Conservation (phyloP, 306 rosid genomes). For the Purshia tridentata region DNA sequence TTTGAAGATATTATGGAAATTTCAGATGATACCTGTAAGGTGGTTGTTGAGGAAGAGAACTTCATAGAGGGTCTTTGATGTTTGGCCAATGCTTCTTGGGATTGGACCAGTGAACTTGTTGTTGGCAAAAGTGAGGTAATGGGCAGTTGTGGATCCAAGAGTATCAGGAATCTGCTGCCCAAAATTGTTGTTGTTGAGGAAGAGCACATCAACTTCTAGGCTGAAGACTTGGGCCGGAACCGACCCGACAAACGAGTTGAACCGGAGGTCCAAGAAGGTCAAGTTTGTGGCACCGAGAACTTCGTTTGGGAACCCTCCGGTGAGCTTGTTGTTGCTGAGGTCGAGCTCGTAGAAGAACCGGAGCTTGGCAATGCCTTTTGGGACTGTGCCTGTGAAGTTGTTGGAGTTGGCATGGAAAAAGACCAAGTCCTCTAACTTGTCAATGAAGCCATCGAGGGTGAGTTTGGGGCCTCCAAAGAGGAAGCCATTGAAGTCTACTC, state of each 20-base stretch:
- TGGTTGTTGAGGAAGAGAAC: conserved; percentile 61
- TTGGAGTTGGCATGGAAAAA: conserved; percentile 81
- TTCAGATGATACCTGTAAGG: conserved; percentile 10
- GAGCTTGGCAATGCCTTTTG: neutral
- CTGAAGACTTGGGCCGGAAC: conserved; percentile 40
- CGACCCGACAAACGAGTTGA: conserved; percentile 31
- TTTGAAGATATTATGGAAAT: neutral
- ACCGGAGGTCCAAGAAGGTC: conserved; percentile 74
- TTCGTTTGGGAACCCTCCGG: conserved; percentile 36
- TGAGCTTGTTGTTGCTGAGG: conserved; percentile 56
- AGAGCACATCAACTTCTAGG: conserved; percentile 53
- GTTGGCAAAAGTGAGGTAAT: conserved; percentile 65
- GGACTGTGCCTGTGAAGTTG: conserved; percentile 38
- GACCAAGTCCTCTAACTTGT: conserved; percentile 33
- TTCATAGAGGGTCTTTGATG: conserved; percentile 45
- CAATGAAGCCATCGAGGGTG: conserved; percentile 26
- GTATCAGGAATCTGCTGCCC: conserved; percentile 34
- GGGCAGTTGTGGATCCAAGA: conserved; percentile 58
- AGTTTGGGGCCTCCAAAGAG: neutral
- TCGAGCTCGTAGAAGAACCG: conserved; percentile 64
- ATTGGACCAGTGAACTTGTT: conserved; percentile 53
- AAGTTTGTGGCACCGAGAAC: conserved; percentile 22
- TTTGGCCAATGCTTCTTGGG: conserved; percentile 58
- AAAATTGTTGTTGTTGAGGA: conserved; percentile 64
- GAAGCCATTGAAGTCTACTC: conserved; percentile 50